phyloP scores from a whole-genome alignment of 306 rosid species.

The Abrus pulchellus region DNA sequence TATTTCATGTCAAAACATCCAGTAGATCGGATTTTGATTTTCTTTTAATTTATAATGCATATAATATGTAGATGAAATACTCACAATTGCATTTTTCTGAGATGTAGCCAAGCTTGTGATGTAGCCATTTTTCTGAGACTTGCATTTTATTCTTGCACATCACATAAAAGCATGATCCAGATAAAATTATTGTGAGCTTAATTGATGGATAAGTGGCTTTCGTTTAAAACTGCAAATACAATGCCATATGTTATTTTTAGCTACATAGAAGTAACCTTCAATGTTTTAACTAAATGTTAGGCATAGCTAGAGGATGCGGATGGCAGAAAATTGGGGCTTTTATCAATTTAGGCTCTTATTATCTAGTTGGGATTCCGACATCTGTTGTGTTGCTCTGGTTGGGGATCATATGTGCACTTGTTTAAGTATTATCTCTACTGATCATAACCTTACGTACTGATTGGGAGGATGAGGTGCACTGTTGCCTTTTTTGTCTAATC shows the following conservation, averaged over 20 bases:
- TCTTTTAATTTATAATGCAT: no score
- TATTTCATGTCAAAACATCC: no score
- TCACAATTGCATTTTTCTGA: no score
- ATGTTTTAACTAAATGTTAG: constrained; percentile 47
- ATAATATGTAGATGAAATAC: no score
- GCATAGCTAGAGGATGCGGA: constrained; percentile 84
- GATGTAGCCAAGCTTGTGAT: no score
- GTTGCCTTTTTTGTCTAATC: background rate
- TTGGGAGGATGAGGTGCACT: constrained; percentile 68
- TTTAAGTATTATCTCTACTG: constrained; percentile 59
- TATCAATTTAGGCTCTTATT: constrained; percentile 79
- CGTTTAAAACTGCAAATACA: no score
- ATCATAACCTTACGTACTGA: constrained; percentile 61
- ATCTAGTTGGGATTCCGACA: constrained; percentile 69
- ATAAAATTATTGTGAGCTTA: no score
- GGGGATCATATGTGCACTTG: constrained; percentile 71
- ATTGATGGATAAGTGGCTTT: no score
- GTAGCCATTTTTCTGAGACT: no score
- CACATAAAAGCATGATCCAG: no score
- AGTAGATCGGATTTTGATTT: no score
- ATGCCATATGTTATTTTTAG: background rate
- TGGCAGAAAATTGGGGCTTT: constrained; percentile 85
- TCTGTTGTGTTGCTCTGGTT: constrained; percentile 71
- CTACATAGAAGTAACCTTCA: background rate
- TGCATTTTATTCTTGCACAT: no score